Conservation (phyloP, 1,139 yeast genomes). For the Meyerozyma guilliermondii region DNA sequence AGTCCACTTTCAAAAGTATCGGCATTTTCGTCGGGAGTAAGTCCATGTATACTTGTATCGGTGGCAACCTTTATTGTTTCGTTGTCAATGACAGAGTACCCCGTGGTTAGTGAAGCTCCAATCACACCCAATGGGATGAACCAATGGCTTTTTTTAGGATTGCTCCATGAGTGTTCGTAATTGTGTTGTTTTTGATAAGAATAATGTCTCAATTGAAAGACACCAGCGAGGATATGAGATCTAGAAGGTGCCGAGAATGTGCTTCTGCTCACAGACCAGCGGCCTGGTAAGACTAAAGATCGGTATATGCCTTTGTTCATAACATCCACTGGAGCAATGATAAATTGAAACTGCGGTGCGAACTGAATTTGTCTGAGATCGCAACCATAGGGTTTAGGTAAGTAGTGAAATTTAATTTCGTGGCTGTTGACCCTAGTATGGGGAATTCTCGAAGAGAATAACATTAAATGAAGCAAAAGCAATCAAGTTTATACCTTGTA, state of each 20-base stretch:
- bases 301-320: background rate
- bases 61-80: slow-evolving; percentile 13
- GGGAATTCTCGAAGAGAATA: no score
- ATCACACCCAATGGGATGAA: background rate
- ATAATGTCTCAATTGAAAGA: background rate
- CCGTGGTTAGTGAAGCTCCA: background rate
- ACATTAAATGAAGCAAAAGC: background rate
- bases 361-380: background rate
- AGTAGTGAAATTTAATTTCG: no score
- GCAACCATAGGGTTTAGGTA: background rate
- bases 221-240: background rate
- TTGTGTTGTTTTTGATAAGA: background rate
- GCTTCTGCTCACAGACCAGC: background rate
- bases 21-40: slow-evolving; percentile 40
- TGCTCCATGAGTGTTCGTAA: background rate
- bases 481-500: background rate
- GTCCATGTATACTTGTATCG: slow-evolving; percentile 30
- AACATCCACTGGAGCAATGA: background rate
- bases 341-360: background rate
- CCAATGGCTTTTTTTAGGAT: background rate
- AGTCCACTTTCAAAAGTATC: slow-evolving; percentile 70
- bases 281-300: background rate
- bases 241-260: background rate
- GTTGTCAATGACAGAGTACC: background rate
- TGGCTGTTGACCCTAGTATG: no score